Conservation (phyloP, 352 stramenopile species). For the Pythium monospermum region DNA sequence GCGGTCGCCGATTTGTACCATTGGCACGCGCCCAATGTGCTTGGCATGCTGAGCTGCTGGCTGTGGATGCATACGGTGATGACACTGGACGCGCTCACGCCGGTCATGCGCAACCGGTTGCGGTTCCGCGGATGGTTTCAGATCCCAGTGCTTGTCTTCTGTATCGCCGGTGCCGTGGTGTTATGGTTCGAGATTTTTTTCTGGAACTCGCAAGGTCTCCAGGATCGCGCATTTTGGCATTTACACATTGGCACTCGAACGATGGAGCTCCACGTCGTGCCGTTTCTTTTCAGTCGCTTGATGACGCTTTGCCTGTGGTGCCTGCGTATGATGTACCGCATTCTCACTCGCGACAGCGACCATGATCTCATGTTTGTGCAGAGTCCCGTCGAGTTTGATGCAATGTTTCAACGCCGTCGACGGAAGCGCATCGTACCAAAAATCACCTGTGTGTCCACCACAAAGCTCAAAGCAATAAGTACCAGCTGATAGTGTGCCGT, state of each 20-base stretch:
- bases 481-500: too few species aligned
- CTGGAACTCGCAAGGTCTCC: slow-evolving; percentile 9
- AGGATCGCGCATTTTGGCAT: slow-evolving; percentile 17
- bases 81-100: slow-evolving; percentile 23
- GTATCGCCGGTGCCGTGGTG: neutral
- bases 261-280: slow-evolving; percentile 17
- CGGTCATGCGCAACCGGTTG: slow-evolving; percentile 14
- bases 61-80: slow-evolving; percentile 27
- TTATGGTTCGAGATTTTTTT: slow-evolving; percentile 13
- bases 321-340: slow-evolving; percentile 22
- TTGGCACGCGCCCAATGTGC: slow-evolving; percentile 8
- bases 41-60: slow-evolving; percentile 8
- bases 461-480: too few species aligned
- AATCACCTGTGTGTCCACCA: too few species aligned
- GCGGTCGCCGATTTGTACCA: slow-evolving; percentile 26
- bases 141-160: slow-evolving; percentile 6
- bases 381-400: slow-evolving; percentile 22
- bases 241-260: neutral
- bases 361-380: slow-evolving; percentile 24
- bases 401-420: neutral
- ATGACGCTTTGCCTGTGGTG: slow-evolving; percentile 15
- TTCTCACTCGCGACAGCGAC: slow-evolving; percentile 2
- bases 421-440: too few species aligned
- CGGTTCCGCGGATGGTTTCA: slow-evolving; percentile 10
- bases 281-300: slow-evolving; percentile 22